Percentiles rank a stretch among this genome's conserved stretches.
These are phyloP conservation scores for Claviceps sp. DNA, from an alignment of 2,329 filamentous ascomycete genomes.

Conservation along the genomic window DNA sequence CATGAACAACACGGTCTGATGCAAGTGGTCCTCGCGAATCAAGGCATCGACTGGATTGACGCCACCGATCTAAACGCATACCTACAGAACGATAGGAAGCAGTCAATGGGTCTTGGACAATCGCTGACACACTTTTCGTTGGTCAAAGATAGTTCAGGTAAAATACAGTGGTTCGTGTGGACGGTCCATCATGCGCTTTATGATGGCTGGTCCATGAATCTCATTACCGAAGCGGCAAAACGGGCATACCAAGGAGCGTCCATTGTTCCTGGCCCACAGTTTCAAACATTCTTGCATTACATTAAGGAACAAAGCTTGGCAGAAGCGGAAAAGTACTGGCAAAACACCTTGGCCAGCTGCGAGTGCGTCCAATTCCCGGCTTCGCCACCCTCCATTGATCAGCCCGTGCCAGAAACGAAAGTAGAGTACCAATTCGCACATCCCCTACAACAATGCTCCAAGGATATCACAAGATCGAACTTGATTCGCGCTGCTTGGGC, in stretches of 20 bases:
- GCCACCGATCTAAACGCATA: conserved; percentile 19
- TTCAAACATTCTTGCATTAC: conserved; percentile 31
- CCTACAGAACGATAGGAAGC: conserved; percentile 20
- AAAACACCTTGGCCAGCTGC: conserved; percentile 24
- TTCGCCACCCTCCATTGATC: conserved; percentile 27
- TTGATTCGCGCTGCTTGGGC: conserved; percentile 30
- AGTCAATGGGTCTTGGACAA: conserved; percentile 24
- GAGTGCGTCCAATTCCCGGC: conserved; percentile 26
- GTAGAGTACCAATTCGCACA: conserved; percentile 18
- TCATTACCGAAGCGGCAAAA: conserved; percentile 22
- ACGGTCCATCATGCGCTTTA: conserved; percentile 36
- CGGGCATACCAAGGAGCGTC: conserved; percentile 5
- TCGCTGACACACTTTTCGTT: conserved; percentile 28
- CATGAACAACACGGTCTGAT: conserved; percentile 24
- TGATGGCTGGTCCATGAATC: conserved; percentile 32
- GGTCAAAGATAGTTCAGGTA: conserved; percentile 15
- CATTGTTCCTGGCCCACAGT: conserved; percentile 9
- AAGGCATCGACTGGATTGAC: conserved; percentile 16
- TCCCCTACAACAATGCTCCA: not conserved
- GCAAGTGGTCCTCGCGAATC: conserved; percentile 27
- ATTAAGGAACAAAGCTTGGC: conserved; percentile 22
- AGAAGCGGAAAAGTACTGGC: conserved; percentile 29
- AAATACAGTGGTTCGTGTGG: conserved; percentile 25
- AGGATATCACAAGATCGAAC: conserved; percentile 13
- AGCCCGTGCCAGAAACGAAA: conserved; percentile 30